Evolutionary conservation across 2,329 filamentous ascomycete species (phyloP), one percentile per base, ranked within the genome.

Genomic region (Aspergillus neotritici): DNA sequence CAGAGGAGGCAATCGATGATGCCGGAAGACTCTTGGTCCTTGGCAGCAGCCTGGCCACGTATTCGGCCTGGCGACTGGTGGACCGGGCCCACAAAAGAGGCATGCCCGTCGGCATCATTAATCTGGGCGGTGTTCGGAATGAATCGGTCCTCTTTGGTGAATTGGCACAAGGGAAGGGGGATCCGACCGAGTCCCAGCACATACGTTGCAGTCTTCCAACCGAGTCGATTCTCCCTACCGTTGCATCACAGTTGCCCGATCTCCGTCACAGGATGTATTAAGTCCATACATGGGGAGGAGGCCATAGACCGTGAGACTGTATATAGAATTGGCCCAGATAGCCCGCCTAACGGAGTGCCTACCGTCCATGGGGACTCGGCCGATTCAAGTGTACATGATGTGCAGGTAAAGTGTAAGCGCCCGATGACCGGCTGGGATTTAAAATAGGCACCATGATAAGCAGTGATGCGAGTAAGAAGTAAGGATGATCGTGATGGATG

Each of bases 31-130:
- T 97, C 30, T 72, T 97, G 15, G 78, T 97, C 7, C 65, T 97
- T 12, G 93, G 90, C 4, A 96, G 87, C 30, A 95, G 87, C 48
- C 75, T 97, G 37, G 93, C 93, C 5, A 97, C 93, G 0, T 97
- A 94, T 64, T 95, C 89, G 9, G 93, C 93, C 0, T 98, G 89
- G 89, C 76, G 91, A 45, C 67, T 98, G 42, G 88, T 86, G 2
- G 91, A 89, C 69, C 74, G 83, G 46, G 93, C 91, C 25, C 83
- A 85, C 54, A 86, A 93, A 55, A 77, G 82, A 50, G 82, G 82
- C 1, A 91, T 94, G 80, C 83, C 88, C 12, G 86, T 97, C 61
- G 90, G 83, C 0, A 83, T 96, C 33, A 71, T 96, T 46, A 97
- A 95, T 58, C 76, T 96, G 46, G 71, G 71, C 25, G 71, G 71